A percentile compares a stretch with the other conserved stretches of the same genome.
phyloP scores from a whole-genome alignment of 768 basidiomycete genomes.

The Leccinum variicolor region DNA sequence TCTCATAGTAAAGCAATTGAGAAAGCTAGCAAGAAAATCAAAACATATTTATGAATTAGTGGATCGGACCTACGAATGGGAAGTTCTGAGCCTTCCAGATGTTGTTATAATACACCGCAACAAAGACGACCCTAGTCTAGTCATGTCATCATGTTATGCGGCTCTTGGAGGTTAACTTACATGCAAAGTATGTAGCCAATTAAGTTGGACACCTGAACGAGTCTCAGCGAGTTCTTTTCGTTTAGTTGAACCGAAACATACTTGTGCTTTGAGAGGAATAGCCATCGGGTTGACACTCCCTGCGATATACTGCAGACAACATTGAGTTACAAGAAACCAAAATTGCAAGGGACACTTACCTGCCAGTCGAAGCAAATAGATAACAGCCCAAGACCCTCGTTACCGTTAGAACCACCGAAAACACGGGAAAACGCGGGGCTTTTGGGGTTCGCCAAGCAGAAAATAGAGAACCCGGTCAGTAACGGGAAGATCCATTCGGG shows the following conservation, averaged over 20 bases:
- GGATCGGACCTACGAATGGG: constrained; percentile 49
- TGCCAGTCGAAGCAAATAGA: constrained; percentile 60
- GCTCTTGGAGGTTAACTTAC: constrained; percentile 26
- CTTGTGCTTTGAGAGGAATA: constrained; percentile 54
- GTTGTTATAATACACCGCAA: constrained; percentile 42
- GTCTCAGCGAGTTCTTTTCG: not conserved
- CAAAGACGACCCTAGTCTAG: constrained; percentile 35
- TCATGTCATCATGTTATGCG: not conserved
- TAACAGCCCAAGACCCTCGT: constrained; percentile 63
- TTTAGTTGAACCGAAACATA: constrained; percentile 2
- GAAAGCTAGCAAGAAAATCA: constrained; percentile 33
- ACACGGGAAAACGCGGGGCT: constrained; percentile 36
- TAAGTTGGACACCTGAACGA: constrained; percentile 39
- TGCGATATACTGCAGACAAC: constrained; percentile 20
- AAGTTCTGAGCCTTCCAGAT: constrained; percentile 57
- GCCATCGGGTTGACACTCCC: constrained; percentile 44
- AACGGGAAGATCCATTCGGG: constrained; percentile 48
- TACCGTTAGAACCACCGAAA: constrained; percentile 64
- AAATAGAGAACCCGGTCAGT: constrained; percentile 57
- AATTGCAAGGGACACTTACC: constrained; percentile 25
- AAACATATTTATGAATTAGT: not conserved
- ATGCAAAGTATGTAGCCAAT: constrained; percentile 55
- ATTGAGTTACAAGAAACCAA: not conserved
- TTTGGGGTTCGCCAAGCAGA: constrained; percentile 53
- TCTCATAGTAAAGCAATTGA: constrained; percentile 48